These are phyloP conservation scores for Boechera stricta DNA, from an alignment of 345 rosid genomes.

Conservation along the genomic window DNA sequence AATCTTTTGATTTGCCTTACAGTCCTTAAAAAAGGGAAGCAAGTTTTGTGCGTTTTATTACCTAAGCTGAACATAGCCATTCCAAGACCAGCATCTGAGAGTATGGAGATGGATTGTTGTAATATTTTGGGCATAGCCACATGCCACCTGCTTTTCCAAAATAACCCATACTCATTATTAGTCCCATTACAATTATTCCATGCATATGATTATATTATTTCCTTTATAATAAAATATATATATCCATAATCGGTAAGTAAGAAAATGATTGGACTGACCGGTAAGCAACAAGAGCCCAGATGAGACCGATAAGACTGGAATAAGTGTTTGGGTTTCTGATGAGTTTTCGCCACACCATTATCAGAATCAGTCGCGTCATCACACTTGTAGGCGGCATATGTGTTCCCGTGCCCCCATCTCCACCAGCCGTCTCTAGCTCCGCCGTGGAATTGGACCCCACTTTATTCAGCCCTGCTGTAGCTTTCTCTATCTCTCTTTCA, in stretches of 20 bases:
- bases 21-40: background rate
- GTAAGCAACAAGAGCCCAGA: constrained; percentile 88
- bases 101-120: constrained; percentile 80
- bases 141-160: constrained; percentile 70
- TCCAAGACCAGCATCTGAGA: constrained; percentile 99
- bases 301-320: constrained; percentile 88
- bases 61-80: constrained; percentile 99
- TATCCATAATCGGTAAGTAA: constrained; percentile 3
- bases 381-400: constrained; percentile 95
- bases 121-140: constrained; percentile 86
- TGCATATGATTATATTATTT: background rate
- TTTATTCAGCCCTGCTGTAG: constrained; percentile 57
- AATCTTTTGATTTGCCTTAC: background rate
- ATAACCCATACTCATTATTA: constrained; percentile 33
- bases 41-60: constrained; percentile 24
- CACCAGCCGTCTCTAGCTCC: constrained; percentile 60
- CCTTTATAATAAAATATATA: background rate
- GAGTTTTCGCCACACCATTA: constrained; percentile 98
- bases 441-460: constrained; percentile 64
- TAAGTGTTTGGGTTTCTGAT: constrained; percentile 96
- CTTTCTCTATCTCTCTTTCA: constrained; percentile 58
- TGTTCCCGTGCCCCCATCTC: constrained; percentile 35
- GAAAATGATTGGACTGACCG: constrained; percentile 47
- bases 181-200: constrained; percentile 25
- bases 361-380: constrained; percentile 88